Evolutionary conservation across 768 basidiomycete genomes (phyloP), one percentile per base, ranked within the genome.

Genomic region (Tricholomella constricta): DNA sequence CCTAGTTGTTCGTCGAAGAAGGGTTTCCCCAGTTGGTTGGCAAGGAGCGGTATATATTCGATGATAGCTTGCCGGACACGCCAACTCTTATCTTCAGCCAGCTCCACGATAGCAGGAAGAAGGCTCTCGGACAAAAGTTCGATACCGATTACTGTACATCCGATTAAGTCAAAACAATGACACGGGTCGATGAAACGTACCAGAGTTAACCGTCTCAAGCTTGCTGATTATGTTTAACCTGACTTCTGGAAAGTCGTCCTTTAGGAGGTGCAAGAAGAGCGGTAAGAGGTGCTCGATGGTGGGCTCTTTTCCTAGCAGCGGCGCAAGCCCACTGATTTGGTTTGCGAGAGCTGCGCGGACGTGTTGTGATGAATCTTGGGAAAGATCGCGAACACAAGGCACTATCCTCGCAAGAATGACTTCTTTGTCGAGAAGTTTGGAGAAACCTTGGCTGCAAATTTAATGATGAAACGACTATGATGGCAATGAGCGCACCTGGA

Each of bases 21-120:
- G 23, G 88, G 79, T 62, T 92, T 92, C 48, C 97, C 97, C 51
- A 99, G 82, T 68, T 99, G 97, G n/a, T 89, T 94, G 37, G 97
- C 95, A 41, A 99, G 88, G 19, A 98, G 83, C n/a, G 97, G 97
- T 62, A 99, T 91, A 74, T 99, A 98, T 72, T 98, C 97, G 72
- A 99, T 99, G 75, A 99, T 98, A 7, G 97, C 97, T 72, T 99
- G 97, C 61, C 97, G 89, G 17, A 99, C 96, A 25, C 97, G 89
- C 97, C 97, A 99, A 55, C 97, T 97, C 69, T 98, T 99, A 78
- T 99, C 97, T 71, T 98, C 96, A 7, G 97, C 97, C 29, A 99
- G 79, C 67, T 98, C 92, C 57, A 98, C 91, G 59, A 99, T 98
- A 32, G 97, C 97, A 8, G 97, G 97, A 26, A 99, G 83, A 32